Conservation (phyloP, 2,329 filamentous ascomycete species). For the Neonectria sp. region DNA sequence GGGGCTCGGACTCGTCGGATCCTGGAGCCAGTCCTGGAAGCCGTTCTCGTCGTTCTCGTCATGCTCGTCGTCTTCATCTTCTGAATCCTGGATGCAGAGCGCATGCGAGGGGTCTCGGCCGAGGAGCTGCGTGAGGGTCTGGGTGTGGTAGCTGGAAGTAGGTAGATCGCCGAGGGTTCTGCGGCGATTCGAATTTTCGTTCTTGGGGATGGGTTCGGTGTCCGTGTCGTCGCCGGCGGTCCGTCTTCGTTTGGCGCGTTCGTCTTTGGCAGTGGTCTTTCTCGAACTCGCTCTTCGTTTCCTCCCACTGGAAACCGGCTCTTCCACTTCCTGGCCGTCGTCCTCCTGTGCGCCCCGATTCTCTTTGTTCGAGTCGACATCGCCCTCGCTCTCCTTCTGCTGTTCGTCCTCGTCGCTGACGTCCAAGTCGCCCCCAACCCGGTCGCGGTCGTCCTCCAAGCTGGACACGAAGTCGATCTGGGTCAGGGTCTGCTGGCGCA, state of each 20-base stretch:
- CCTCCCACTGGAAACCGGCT: slow-evolving; percentile 43
- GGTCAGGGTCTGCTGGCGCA: slow-evolving; percentile 60
- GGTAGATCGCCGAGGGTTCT: slow-evolving; percentile 53
- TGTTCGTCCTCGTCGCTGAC: slow-evolving; percentile 48
- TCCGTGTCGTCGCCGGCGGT: slow-evolving; percentile 47
- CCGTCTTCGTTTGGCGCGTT: slow-evolving; percentile 46
- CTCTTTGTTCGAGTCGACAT: slow-evolving; percentile 15
- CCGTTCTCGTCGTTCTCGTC: slow-evolving; percentile 40
- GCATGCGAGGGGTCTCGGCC: slow-evolving; percentile 37
- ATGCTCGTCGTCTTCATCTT: slow-evolving; percentile 51
- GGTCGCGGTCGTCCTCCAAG: slow-evolving; percentile 50
- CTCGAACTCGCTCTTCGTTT: slow-evolving; percentile 40
- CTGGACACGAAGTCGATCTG: slow-evolving; percentile 59
- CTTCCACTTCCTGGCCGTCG: slow-evolving; percentile 37
- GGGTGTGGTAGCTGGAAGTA: slow-evolving; percentile 56
- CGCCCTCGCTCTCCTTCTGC: slow-evolving; percentile 33
- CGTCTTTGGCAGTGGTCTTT: slow-evolving; percentile 31
- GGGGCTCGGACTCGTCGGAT: slow-evolving; percentile 48
- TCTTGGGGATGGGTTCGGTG: slow-evolving; percentile 35
- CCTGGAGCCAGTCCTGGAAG: slow-evolving; percentile 54
- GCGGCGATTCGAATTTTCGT: slow-evolving; percentile 41
- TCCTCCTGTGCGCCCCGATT: slow-evolving; percentile 29
- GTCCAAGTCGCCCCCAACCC: slow-evolving; percentile 40
- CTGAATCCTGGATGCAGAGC: slow-evolving; percentile 55
- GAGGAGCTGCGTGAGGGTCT: slow-evolving; percentile 60